phyloP scores from a whole-genome alignment of 2,329 filamentous ascomycete species.

The Thelonectria rubi region DNA sequence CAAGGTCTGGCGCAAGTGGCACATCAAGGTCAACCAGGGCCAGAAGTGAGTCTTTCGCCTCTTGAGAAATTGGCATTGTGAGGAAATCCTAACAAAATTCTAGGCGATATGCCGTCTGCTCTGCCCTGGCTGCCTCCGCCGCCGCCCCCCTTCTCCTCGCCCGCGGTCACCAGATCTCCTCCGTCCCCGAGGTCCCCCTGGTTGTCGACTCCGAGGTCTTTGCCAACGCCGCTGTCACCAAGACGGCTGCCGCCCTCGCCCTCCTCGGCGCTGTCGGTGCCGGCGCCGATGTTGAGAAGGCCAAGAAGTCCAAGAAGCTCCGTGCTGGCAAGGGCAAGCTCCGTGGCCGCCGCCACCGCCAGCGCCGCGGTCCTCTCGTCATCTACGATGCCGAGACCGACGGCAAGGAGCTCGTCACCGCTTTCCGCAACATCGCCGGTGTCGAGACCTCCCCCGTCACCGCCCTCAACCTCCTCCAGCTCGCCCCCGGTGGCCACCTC shows the following conservation, averaged over 20 bases:
- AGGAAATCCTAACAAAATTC: conserved; percentile 38
- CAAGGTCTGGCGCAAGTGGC: conserved; percentile 99
- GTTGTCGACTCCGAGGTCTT: conserved; percentile 93
- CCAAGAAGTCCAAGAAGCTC: conserved; percentile 94
- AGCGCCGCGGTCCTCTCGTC: conserved; percentile 96
- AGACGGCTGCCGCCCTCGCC: conserved; percentile 86
- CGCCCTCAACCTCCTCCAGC: conserved; percentile 97
- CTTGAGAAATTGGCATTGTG: background rate
- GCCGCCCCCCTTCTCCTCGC: conserved; percentile 94
- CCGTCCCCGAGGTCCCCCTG: conserved; percentile 94
- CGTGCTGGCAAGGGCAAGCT: conserved; percentile 99
- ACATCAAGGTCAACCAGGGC: conserved; percentile 99
- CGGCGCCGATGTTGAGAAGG: conserved; percentile 90
- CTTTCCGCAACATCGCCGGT: conserved; percentile 99
- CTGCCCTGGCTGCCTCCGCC: conserved; percentile 95
- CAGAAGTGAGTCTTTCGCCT: conserved; percentile 78
- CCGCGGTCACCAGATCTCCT: conserved; percentile 94
- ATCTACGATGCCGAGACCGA: conserved; percentile 97
- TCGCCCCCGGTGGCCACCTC: conserved; percentile 97
- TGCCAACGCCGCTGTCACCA: conserved; percentile 79
- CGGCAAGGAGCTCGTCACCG: conserved; percentile 90
- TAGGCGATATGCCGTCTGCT: conserved; percentile 96
- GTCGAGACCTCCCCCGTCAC: conserved; percentile 96
- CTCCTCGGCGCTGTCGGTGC: conserved; percentile 94
- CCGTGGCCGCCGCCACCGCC: conserved; percentile 93